phyloP scores from a whole-genome alignment of 106 monocot species.

The Allium fistulosum region DNA sequence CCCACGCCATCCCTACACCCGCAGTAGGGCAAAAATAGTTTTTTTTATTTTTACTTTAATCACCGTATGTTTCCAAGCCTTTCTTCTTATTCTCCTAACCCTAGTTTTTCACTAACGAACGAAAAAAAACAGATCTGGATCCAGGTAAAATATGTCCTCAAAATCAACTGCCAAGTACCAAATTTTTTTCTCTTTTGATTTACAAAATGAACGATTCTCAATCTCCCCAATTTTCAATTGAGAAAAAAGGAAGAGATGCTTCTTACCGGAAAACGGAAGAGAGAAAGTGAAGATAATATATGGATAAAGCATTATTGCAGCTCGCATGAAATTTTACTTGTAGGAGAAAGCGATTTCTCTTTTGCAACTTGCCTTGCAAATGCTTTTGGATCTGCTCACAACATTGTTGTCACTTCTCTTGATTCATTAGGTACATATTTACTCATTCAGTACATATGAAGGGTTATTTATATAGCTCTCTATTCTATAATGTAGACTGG shows the following conservation, averaged over 20 bases:
- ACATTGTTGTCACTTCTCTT: conserved; percentile 54
- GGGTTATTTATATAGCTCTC: neutral
- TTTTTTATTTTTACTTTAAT: too few species aligned
- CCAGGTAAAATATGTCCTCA: too few species aligned
- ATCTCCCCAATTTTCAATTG: too few species aligned
- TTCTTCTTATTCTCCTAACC: too few species aligned
- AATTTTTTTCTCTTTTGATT: too few species aligned
- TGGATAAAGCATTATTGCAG: conserved; percentile 40
- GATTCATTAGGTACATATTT: conserved; percentile 21
- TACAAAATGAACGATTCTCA: too few species aligned
- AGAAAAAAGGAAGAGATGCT: neutral
- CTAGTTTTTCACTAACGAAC: too few species aligned
- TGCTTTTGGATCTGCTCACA: conserved; percentile 36
- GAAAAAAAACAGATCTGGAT: too few species aligned
- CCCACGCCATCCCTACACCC: too few species aligned
- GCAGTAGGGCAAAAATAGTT: too few species aligned
- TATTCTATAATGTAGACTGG: neutral
- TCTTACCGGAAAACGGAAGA: neutral
- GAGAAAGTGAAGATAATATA: conserved; percentile 13
- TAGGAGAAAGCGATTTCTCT: conserved; percentile 68
- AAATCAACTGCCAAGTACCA: too few species aligned
- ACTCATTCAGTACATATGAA: neutral
- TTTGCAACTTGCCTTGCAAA: conserved; percentile 41
- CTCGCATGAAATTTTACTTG: conserved; percentile 28
- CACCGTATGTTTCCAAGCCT: too few species aligned